Percentiles rank a stretch among this genome's conserved stretches.
Evolutionary conservation across 495 filamentous ascomycete genomes (phyloP).

Genomic region (Polyplosphaeria fusca): DNA sequence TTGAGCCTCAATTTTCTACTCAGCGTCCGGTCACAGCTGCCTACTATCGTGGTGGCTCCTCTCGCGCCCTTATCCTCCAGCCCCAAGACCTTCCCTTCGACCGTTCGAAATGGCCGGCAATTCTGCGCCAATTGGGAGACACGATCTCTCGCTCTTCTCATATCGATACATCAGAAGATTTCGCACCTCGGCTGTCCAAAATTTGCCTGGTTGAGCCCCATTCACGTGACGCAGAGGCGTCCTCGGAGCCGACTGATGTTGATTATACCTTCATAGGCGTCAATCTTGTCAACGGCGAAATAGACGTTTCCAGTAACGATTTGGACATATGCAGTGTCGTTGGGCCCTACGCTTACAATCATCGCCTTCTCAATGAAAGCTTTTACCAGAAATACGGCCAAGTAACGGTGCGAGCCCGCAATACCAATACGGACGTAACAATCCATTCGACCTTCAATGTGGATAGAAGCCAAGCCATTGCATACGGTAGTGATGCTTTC

Average conservation of each 20-base stretch:
- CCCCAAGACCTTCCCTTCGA: constrained; percentile 50
- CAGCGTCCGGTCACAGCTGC: constrained; percentile 50
- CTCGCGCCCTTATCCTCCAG: constrained; percentile 62
- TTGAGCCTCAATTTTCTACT: no score
- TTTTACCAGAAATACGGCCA: constrained; percentile 6
- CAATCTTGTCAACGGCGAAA: constrained; percentile 53
- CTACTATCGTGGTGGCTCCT: constrained; percentile 72
- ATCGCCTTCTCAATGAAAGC: constrained; percentile 42
- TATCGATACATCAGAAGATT: constrained; percentile 69
- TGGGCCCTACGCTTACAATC: constrained; percentile 62
- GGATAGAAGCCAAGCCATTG: constrained; percentile 47
- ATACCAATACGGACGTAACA: constrained; percentile 51
- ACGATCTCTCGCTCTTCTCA: no score
- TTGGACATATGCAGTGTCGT: constrained; percentile 68
- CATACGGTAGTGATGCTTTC: constrained; percentile 57
- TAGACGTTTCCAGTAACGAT: constrained; percentile 68
- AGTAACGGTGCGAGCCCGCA: constrained; percentile 48
- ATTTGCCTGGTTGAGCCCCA: constrained; percentile 49
- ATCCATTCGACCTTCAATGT: constrained; percentile 47
- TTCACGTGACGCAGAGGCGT: constrained; percentile 38
- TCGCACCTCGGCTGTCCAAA: constrained; percentile 65
- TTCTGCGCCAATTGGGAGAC: constrained; percentile 48
- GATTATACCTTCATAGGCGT: constrained; percentile 71
- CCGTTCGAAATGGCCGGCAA: constrained; percentile 48
- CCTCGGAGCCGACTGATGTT: constrained; percentile 49